Percentiles rank a stretch among this genome's conserved stretches.
Conservation (phyloP, 345 rosid genomes). For the Populus nigra region DNA sequence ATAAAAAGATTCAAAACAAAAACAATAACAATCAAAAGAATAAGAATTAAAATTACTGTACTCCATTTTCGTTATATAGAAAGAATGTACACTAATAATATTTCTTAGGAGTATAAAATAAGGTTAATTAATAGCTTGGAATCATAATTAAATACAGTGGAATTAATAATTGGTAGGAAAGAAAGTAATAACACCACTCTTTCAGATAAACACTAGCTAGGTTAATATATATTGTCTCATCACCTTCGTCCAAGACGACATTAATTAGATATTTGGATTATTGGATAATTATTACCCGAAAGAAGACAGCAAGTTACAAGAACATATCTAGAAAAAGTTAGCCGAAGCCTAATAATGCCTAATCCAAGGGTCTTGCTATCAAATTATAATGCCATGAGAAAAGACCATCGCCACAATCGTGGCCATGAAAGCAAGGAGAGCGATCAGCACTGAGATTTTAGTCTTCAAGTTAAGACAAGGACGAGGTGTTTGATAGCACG, state of each 20-base stretch:
- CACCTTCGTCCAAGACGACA: not conserved
- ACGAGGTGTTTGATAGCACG: too few species aligned
- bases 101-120: too few species aligned
- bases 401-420: not conserved
- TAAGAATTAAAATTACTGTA: too few species aligned
- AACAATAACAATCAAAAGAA: too few species aligned
- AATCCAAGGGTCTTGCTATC: not conserved
- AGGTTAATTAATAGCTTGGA: not conserved
- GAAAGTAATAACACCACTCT: not conserved
- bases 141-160: not conserved
- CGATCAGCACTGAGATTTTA: not conserved
- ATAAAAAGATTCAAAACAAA: too few species aligned
- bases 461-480: not conserved
- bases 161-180: not conserved
- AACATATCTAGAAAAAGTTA: not conserved
- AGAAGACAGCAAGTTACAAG: not conserved
- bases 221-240: not conserved
- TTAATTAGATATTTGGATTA: not conserved
- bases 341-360: not conserved
- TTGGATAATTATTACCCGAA: not conserved
- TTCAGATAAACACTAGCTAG: not conserved
- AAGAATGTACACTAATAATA: too few species aligned
- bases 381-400: not conserved
- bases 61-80: too few species aligned
- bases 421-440: not conserved